These are phyloP conservation scores for Pulicaria dysenterica DNA, from an alignment of 129 eudicot species.

Conservation along the genomic window DNA sequence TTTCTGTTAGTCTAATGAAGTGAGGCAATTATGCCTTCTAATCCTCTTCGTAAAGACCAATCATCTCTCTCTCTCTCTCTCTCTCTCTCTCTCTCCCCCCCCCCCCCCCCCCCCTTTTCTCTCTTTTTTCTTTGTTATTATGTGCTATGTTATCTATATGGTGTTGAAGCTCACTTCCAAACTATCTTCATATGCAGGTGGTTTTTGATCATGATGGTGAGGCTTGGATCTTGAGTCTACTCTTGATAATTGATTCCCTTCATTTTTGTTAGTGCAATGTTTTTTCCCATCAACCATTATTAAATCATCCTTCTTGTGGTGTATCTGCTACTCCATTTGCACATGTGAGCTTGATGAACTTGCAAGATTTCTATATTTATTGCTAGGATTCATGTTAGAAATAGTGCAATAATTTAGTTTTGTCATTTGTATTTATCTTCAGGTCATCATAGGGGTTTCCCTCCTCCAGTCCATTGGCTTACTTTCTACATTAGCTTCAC, in stretches of 20 bases:
- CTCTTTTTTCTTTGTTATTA: not conserved
- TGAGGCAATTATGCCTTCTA: conserved; percentile 8
- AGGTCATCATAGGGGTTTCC: too few species aligned
- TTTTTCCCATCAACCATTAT: not conserved
- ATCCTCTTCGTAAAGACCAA: conserved; percentile 5
- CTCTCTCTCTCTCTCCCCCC: not conserved
- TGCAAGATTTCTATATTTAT: not conserved
- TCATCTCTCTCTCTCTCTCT: not conserved
- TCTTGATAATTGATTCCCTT: conserved; percentile 14
- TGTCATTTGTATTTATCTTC: too few species aligned
- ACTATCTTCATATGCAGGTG: conserved; percentile 62
- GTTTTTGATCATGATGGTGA: conserved; percentile 97
- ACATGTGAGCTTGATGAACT: conserved; percentile 8
- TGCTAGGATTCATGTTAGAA: not conserved
- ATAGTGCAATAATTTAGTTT: not conserved
- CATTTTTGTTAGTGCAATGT: conserved; percentile 20
- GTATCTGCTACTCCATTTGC: conserved; percentile 8
- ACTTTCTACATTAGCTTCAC: too few species aligned
- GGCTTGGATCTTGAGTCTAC: conserved; percentile 35
- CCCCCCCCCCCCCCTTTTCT: not conserved
- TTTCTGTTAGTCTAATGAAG: conserved; percentile 1
- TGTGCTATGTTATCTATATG: conserved; percentile 16
- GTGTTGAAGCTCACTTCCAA: conserved; percentile 19
- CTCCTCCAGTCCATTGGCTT: too few species aligned
- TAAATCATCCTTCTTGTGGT: conserved; percentile 14